phyloP scores from a whole-genome alignment of 805 yeast genomes.

The Martiniozyma abietophila region DNA sequence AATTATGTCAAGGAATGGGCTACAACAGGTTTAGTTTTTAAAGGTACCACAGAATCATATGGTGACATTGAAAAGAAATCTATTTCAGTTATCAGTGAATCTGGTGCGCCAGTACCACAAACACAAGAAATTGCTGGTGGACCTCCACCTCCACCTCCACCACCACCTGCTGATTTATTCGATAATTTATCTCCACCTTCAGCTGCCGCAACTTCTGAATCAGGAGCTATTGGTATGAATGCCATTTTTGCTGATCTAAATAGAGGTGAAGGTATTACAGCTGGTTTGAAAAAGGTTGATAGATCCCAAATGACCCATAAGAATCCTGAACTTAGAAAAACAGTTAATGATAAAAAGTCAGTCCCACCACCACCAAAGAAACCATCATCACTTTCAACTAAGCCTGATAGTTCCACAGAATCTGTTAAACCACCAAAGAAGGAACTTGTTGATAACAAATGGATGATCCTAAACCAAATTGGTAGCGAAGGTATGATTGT shows the following conservation, averaged over 20 bases:
- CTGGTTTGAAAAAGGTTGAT: constrained; percentile 85
- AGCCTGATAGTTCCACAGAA: constrained; percentile 10
- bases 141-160: constrained; percentile 55
- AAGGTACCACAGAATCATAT: constrained; percentile 49
- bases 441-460: constrained; percentile 77
- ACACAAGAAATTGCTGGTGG: constrained; percentile 23
- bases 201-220: constrained; percentile 17
- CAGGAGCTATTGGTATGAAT: constrained; percentile 46
- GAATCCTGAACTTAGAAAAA: constrained; percentile 70
- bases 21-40: constrained; percentile 82
- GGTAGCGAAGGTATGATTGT: constrained; percentile 43
- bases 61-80: constrained; percentile 33
- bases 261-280: constrained; percentile 76
- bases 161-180: constrained; percentile 71
- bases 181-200: constrained; percentile 26
- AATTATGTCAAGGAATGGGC: constrained; percentile 69
- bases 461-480: constrained; percentile 72
- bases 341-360: too few species aligned
- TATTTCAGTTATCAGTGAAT: neutral
- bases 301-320: constrained; percentile 91
- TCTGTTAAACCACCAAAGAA: constrained; percentile 39
- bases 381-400: constrained; percentile 48
- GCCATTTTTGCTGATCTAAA: constrained; percentile 91
- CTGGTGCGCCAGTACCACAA: constrained; percentile 16
- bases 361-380: constrained; percentile 78